phyloP scores from a whole-genome alignment of 176 grass and related monocot species.

The Carex cristatella region DNA sequence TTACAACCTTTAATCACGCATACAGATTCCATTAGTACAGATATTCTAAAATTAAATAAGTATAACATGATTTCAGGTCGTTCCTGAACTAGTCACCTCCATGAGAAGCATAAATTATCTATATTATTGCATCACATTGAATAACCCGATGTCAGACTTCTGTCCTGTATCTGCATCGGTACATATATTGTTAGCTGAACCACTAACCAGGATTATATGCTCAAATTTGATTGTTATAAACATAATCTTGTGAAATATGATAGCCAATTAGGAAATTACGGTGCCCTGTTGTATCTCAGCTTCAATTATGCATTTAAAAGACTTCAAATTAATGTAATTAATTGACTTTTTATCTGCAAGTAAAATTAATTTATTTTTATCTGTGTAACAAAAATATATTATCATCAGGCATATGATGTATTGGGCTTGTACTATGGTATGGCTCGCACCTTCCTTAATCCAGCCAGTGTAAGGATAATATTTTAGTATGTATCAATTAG shows the following conservation, averaged over 20 bases:
- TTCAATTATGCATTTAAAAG: background rate
- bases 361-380: background rate
- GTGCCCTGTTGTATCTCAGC: background rate
- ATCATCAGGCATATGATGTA: conserved; percentile 62
- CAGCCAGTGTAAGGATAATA: conserved; percentile 54
- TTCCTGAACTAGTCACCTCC: background rate
- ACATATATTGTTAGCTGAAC: background rate
- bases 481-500: background rate
- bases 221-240: background rate
- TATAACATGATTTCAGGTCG: background rate
- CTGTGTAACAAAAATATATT: background rate
- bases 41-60: background rate
- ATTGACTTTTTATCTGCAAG: background rate
- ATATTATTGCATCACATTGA: background rate
- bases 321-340: background rate
- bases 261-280: too few relatives aligned
- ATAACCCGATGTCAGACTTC: background rate
- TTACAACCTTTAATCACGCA: background rate
- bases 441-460: conserved; percentile 55
- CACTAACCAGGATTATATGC: background rate
- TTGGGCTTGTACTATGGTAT: conserved; percentile 73
- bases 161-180: background rate
- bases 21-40: background rate
- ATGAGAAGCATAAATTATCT: background rate
- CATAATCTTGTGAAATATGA: background rate